Base-by-base conservation (phyloP, 306 rosid genomes). In the Herpetospermum pedunculosum region DNA sequence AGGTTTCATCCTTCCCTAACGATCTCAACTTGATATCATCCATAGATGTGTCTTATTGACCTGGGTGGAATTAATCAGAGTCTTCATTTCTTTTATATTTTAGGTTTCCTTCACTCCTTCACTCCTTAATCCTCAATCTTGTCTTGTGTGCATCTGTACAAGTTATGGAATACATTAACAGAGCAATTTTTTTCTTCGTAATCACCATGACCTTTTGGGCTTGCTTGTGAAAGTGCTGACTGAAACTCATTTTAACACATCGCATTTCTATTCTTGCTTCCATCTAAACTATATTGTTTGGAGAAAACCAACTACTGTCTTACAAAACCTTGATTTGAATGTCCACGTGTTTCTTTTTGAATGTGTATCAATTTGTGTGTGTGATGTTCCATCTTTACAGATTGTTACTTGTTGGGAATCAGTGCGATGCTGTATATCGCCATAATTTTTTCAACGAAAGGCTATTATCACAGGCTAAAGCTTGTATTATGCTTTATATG, bases 401-500 rank as follows among this genome's bases (percentile, higher is more conserved):
- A 60, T 60, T 8, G 44, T 32, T 58, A 58, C 40, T 29, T 29
- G 67, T 15, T 16, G 10, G 69, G 44, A 9, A 63, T 32, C 15
- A 34, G 26, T 8, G 41, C 26, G 6, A 60, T 60, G 10, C 25
- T 0, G 29, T 35, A 18, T 34, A 15, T 34, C 41, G 41, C 46
- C 46, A 30, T 59, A 16, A 59, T 63, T 63, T 63, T 18, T 35
- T 63, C 47, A 30, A 63, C 47, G 16, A 4, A 34, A 40, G 70
- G 6, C 70, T 16, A 59, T n/a, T 1, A 29, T 62, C 43, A 16
- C 70, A 8, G 44, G 70, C 46, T 62, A 34, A 63, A 35, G 70
- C 74, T 47, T 44, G 14, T 43, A 47, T 70, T 28, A 9, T 84
- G 72, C 23, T 59, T 67, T 52, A 35, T 59, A 80, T 76, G 63